Evolutionary conservation across 2,329 filamentous ascomycete genomes (phyloP).

Genomic region (Helotiales sp.): DNA sequence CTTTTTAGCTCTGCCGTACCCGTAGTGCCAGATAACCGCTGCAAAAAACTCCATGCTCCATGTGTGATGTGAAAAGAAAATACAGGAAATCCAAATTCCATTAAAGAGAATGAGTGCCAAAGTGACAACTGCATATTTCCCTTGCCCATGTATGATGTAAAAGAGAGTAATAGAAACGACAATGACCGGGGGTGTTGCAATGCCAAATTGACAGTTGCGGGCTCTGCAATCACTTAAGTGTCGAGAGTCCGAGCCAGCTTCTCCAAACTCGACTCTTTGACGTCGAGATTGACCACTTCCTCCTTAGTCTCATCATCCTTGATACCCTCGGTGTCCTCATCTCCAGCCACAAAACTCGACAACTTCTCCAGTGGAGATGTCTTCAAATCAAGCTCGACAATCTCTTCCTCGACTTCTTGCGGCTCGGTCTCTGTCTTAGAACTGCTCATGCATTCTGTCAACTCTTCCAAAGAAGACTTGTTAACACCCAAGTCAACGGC

Average conservation of each 20-base stretch:
- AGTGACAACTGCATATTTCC: too few relatives aligned
- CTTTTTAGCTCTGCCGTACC: too few relatives aligned
- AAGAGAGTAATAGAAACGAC: too few relatives aligned
- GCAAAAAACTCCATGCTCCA: too few relatives aligned
- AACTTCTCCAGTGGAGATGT: slow-evolving; percentile 23
- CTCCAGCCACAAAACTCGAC: slow-evolving; percentile 7
- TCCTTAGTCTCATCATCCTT: slow-evolving; percentile 3
- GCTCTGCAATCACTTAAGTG: not conserved
- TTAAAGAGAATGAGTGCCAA: too few relatives aligned
- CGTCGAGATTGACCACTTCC: slow-evolving; percentile 4
- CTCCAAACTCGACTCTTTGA: slow-evolving; percentile 16
- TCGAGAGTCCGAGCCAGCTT: slow-evolving; percentile 6
- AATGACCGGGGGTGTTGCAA: too few relatives aligned
- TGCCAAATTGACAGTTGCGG: too few relatives aligned
- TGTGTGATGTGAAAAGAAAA: too few relatives aligned
- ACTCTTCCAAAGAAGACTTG: not conserved
- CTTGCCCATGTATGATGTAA: too few relatives aligned
- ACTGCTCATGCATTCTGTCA: not conserved
- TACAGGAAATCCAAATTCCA: too few relatives aligned
- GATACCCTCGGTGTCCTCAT: not conserved
- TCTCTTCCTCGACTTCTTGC: slow-evolving; percentile 11
- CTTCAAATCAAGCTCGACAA: slow-evolving; percentile 14
- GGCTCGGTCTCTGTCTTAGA: not conserved
- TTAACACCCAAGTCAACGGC: not conserved
- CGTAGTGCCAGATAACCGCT: too few relatives aligned